A percentile compares a stretch with the other conserved stretches of the same genome.
These are phyloP conservation scores for Sanghuangporus sanghuang DNA, from an alignment of 1,284 basidiomycete species.

Conservation along the genomic window DNA sequence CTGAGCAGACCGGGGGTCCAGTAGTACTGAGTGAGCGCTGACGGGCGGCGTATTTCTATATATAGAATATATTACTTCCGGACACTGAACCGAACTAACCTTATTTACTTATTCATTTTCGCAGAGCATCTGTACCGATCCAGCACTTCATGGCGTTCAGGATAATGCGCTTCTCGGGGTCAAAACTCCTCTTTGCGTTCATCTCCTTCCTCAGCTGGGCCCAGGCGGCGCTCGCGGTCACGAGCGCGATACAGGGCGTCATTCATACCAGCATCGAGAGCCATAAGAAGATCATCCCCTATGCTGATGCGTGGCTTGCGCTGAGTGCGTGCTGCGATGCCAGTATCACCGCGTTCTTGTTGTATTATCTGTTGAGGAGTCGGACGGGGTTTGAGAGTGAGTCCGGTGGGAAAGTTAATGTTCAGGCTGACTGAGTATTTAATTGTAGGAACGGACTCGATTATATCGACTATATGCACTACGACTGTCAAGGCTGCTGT, in stretches of 20 bases:
- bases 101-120: neutral
- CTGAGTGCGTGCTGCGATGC: conserved; percentile 1
- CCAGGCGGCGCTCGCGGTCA: conserved; percentile 1
- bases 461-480: conserved; percentile 6
- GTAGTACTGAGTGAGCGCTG: too few relatives aligned
- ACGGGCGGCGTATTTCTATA: too few relatives aligned
- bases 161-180: conserved; percentile 8
- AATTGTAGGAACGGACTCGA: conserved; percentile 7
- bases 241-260: neutral
- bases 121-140: conserved; percentile 11
- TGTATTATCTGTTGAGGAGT: conserved; percentile 12
- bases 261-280: neutral
- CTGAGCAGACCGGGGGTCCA: too few relatives aligned
- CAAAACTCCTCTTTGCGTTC: neutral
- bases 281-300: conserved; percentile 10
- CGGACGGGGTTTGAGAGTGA: conserved; percentile 10
- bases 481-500: conserved; percentile 12
- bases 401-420: neutral
- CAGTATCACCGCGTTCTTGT: conserved; percentile 3
- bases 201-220: conserved; percentile 3
- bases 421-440: neutral
- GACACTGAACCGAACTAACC: neutral
- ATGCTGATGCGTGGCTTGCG: conserved; percentile 12
- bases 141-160: conserved; percentile 13
- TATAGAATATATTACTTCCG: neutral